Evolutionary conservation across 768 basidiomycete genomes (phyloP).

Genomic region (Kwoniella dejecticola): DNA sequence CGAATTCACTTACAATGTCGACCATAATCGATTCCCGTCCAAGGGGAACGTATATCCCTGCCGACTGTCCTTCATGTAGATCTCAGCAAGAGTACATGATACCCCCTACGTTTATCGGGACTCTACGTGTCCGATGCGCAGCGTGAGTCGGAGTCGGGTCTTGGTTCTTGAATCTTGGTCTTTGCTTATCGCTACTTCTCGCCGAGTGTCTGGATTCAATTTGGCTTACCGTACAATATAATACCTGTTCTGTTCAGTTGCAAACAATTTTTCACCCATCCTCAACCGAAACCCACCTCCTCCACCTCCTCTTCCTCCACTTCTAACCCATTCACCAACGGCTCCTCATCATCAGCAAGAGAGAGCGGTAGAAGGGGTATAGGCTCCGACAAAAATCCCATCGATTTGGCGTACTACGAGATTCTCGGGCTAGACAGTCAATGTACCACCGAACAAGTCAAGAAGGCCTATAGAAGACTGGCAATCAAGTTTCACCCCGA

Average conservation of each 20-base stretch:
- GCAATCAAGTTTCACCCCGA: conserved; percentile 52
- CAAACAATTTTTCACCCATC: conserved; percentile 47
- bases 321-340: not conserved
- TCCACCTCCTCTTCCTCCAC: conserved; percentile 16
- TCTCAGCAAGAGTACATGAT: conserved; percentile 49
- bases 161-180: too few species aligned
- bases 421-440: conserved; percentile 49
- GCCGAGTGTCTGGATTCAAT: too few species aligned
- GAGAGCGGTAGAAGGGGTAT: conserved; percentile 31
- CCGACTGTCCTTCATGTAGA: conserved; percentile 50
- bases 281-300: conserved; percentile 45
- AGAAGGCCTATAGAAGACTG: conserved; percentile 54
- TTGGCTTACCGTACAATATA: too few species aligned
- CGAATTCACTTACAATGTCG: conserved; percentile 41
- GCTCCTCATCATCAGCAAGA: not conserved
- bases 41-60: conserved; percentile 48
- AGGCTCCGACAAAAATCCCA: conserved; percentile 50
- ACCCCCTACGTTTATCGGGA: conserved; percentile 53
- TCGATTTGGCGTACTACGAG: conserved; percentile 56
- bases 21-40: conserved; percentile 53
- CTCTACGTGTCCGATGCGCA: conserved; percentile 47
- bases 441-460: conserved; percentile 52
- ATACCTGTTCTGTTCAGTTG: conserved; percentile 24
- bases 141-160: conserved; percentile 33
- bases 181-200: too few species aligned